phyloP scores from a whole-genome alignment of 352 stramenopile species.

The Phytophthora fragariae region DNA sequence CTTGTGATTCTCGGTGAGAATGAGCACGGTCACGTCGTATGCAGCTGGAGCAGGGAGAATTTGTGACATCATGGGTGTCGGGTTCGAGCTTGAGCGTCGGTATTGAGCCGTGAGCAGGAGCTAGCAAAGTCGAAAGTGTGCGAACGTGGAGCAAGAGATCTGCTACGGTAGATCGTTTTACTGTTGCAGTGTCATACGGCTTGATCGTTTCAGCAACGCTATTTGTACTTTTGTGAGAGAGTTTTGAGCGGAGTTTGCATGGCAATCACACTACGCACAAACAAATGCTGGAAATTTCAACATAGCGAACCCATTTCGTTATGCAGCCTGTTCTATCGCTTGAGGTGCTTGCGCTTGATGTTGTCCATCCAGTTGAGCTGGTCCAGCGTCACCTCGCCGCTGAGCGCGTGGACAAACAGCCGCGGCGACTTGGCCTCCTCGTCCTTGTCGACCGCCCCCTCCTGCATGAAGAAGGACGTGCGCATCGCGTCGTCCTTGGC shows the following conservation, averaged over 20 bases:
- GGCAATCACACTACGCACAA: background rate
- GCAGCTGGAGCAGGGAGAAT: background rate
- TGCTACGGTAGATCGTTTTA: background rate
- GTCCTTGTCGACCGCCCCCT: slow-evolving; percentile 26
- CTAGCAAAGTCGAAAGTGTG: background rate
- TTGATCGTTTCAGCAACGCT: background rate
- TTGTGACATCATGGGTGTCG: background rate
- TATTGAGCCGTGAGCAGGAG: background rate
- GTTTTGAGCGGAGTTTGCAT: background rate
- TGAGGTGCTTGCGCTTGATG: slow-evolving; percentile 77
- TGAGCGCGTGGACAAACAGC: slow-evolving; percentile 59
- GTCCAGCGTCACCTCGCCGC: slow-evolving; percentile 50
- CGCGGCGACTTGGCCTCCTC: slow-evolving; percentile 24
- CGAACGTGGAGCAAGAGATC: no score
- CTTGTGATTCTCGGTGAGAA: background rate
- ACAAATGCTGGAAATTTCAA: background rate
- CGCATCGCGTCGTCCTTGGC: slow-evolving; percentile 74
- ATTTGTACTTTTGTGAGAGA: background rate
- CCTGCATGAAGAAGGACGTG: slow-evolving; percentile 83
- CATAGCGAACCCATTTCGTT: background rate
- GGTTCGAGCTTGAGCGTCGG: background rate
- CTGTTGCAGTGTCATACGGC: background rate
- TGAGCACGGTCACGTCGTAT: background rate
- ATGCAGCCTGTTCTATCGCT: slow-evolving; percentile 30
- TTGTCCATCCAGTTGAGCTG: slow-evolving; percentile 88